Base-by-base conservation (phyloP, 176 grass and related monocot genomes). In the Areca catechu region DNA sequence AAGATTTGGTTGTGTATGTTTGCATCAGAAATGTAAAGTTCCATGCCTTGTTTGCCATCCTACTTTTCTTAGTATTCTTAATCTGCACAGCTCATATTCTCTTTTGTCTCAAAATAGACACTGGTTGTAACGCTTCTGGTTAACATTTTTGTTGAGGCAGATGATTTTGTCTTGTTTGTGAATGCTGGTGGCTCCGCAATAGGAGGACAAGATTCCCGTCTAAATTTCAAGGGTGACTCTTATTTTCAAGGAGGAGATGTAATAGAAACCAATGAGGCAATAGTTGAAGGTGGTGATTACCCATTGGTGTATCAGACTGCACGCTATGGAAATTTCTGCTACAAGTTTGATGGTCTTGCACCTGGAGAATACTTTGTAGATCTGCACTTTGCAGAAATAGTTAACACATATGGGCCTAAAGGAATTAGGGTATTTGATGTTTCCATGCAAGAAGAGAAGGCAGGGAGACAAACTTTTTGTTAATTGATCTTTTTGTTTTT, bases 311-410 rank as follows among this genome's bases (percentile, higher is more conserved):
- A 98, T 57, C 74, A 79, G 60, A 92, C 84, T 19, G 88, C 84
- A 5, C 69, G 93, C 19, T 85, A 89, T 20, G 93, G 93, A 16
- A 51, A 71, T 56, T n/a, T 98, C 73, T 83, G 56, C 76, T 98
- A 98, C 77, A 98, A 55, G 49, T 75, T 98, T 1, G 34, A 81
- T 0, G 71, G 78, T 58, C 81, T 98, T 52, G 66, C 67, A 19
- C 72, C 93, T 1, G 93, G 88, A 68, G 70, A 88, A 6, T 98
- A 92, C 58, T 85, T 79, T 12, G 20, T 98, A 0, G 93, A 98
- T 83, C 72, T 98, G 53, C 93, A 98, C 65, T 98, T 98, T 7
- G 72, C 88, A 4, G 93, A 98, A 66, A 98, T 98, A 30, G 52
- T 89, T 5, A 82, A 89, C 78, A 92, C 78, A 21, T 51, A 19